phyloP scores from a whole-genome alignment of 306 rosid species.

The Sesbania bispinosa region DNA sequence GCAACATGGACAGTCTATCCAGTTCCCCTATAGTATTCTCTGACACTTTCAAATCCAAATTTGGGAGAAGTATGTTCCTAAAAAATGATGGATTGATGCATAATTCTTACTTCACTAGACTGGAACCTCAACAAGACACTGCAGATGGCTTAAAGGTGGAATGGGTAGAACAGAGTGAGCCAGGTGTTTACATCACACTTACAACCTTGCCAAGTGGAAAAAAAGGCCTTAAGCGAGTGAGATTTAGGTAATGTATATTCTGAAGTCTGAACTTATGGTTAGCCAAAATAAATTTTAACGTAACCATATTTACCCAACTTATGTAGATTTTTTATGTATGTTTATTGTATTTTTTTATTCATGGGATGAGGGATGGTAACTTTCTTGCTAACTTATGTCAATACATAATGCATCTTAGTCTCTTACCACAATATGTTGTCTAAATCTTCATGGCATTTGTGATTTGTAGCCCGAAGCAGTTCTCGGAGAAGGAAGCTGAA shows the following conservation, averaged over 20 bases:
- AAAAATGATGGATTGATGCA: slow-evolving; percentile 28
- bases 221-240: slow-evolving; percentile 68
- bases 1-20: slow-evolving; percentile 41
- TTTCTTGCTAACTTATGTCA: neutral
- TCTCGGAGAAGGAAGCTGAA: slow-evolving; percentile 65
- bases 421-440: neutral
- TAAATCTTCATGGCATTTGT: slow-evolving; percentile 9
- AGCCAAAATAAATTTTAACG: no score
- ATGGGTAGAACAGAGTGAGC: slow-evolving; percentile 70
- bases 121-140: slow-evolving; percentile 37
- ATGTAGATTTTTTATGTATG: no score
- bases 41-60: slow-evolving; percentile 47
- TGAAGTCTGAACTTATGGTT: no score
- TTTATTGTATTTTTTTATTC: no score
- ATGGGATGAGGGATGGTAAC: no score
- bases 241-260: slow-evolving; percentile 53
- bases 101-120: slow-evolving; percentile 19
- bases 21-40: slow-evolving; percentile 62
- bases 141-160: slow-evolving; percentile 40
- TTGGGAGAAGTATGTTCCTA: slow-evolving; percentile 37
- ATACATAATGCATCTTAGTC: neutral
- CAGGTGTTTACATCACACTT: slow-evolving; percentile 77
- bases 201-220: slow-evolving; percentile 57
- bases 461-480: slow-evolving; percentile 61
- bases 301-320: no score